Evolutionary conservation across 2,329 filamentous ascomycete genomes (phyloP).

Genomic region (Fusarium falciforme): DNA sequence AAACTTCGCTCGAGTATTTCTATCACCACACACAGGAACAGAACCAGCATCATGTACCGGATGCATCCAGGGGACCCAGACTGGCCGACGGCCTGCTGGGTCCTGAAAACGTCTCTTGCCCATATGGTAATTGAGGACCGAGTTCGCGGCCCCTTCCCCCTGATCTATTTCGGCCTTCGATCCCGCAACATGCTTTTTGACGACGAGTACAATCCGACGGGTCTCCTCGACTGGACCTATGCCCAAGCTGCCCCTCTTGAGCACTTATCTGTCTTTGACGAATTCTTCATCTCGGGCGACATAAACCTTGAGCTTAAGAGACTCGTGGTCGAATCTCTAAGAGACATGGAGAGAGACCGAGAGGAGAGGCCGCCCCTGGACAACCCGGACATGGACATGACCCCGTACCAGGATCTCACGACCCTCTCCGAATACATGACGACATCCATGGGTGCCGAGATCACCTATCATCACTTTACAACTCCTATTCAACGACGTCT

Average conservation of each 20-base stretch:
- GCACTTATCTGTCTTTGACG: not conserved
- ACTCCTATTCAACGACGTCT: not conserved
- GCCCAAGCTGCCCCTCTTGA: not conserved
- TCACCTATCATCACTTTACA: not conserved
- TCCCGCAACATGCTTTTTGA: conserved; percentile 56
- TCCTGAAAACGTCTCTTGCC: conserved; percentile 44
- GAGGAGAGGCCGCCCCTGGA: not conserved
- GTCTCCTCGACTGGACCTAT: conserved; percentile 38
- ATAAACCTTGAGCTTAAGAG: not conserved
- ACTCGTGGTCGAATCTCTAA: not conserved
- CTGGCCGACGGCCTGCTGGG: conserved; percentile 47
- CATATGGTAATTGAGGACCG: conserved; percentile 46
- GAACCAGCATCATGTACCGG: conserved; percentile 32
- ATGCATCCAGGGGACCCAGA: conserved; percentile 41
- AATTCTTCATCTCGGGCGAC: not conserved
- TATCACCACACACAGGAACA: conserved; percentile 40
- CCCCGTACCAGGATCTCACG: not conserved
- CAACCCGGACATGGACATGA: not conserved
- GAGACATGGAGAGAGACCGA: not conserved
- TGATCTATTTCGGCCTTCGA: conserved; percentile 50
- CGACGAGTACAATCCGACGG: conserved; percentile 52
- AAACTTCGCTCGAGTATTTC: conserved; percentile 47
- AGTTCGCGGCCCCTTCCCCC: conserved; percentile 50
- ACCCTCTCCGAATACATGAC: not conserved
- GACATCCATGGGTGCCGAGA: not conserved